A percentile compares a stretch with the other conserved stretches of the same genome.
phyloP scores from a whole-genome alignment of 2,329 filamentous ascomycete genomes.

The Fusarium anguioides region DNA sequence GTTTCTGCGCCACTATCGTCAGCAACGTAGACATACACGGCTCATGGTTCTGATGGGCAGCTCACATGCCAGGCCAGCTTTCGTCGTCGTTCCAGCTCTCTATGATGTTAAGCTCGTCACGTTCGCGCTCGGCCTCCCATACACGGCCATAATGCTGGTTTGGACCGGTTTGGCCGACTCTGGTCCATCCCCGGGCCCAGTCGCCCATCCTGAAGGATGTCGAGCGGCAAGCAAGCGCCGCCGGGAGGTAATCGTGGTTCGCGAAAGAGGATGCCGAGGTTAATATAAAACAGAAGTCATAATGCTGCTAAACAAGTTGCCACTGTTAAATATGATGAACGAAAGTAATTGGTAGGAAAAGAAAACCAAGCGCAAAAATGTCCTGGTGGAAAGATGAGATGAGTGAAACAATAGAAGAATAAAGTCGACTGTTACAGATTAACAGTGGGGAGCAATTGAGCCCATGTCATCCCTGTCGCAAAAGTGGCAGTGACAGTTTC shows the following conservation, averaged over 20 bases:
- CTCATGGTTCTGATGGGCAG: neutral
- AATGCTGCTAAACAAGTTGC: neutral
- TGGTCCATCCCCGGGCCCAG: constrained; percentile 49
- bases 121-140: constrained; percentile 48
- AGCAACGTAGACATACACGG: neutral
- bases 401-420: constrained; percentile 1
- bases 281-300: constrained; percentile 25
- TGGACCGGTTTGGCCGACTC: constrained; percentile 45
- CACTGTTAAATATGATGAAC: neutral
- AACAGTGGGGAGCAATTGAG: constrained; percentile 18
- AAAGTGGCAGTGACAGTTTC: constrained; percentile 27
- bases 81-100: constrained; percentile 49
- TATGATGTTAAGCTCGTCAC: constrained; percentile 47
- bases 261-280: constrained; percentile 8
- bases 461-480: constrained; percentile 7
- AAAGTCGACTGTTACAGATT: neutral
- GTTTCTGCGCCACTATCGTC: constrained; percentile 39
- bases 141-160: constrained; percentile 36
- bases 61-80: constrained; percentile 51
- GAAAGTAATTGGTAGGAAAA: neutral
- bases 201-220: constrained; percentile 43
- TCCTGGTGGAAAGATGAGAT: neutral
- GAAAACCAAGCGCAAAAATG: neutral
- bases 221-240: neutral
- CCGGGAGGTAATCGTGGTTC: neutral